Base-by-base conservation (phyloP, 179 eudicot genomes). In the Heliamphora pulchella region DNA sequence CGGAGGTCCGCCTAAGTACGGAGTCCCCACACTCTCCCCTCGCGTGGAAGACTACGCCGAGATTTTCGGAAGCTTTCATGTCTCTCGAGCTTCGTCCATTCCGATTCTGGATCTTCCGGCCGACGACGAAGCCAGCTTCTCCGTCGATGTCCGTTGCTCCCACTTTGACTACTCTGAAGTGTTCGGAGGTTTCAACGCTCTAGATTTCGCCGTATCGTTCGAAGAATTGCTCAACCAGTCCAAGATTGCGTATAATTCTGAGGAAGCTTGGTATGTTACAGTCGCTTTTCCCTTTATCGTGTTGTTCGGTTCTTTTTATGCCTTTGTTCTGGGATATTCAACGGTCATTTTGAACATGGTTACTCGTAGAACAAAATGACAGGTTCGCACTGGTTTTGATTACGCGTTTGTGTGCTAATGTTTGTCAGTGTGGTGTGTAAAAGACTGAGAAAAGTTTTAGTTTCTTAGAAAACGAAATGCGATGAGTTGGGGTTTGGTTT, bases 71-170 rank as follows among this genome's bases (percentile, higher is more conserved):
- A 85, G 87, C 22, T 90, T 90, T 62, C 90, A 87, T 75, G 69
- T 83, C 8, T 83, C 92, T 41, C 88, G 90, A 48, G 86, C 91
- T 57, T 84, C 91, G 7, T 89, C 94, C 0, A 89, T 93, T 69
- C 97, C 97, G 6, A 75, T 93, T 20, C 92, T 93, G 18, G 90
- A 92, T 82, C 94, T 92, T 80, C 97, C 96, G 7, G 73, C 86
- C 14, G 77, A 80, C 68, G 84, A 65, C 43, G 81, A 69, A 5
- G 83, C 76, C 22, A 88, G 82, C 67, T 62, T 83, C 43, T 79
- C 78, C 31, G 83, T 80, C 22, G 84, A 83, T 22, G 78, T 82
- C 4, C 81, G 71, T 55, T 81, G 86, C 46, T 76, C 84, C 17
- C 50, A 57, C 6, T 86, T 89, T 51, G 92, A 91, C 78, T 93